Evolutionary conservation across 805 yeast species (phyloP).

Genomic region (Saturnispora galanensis): DNA sequence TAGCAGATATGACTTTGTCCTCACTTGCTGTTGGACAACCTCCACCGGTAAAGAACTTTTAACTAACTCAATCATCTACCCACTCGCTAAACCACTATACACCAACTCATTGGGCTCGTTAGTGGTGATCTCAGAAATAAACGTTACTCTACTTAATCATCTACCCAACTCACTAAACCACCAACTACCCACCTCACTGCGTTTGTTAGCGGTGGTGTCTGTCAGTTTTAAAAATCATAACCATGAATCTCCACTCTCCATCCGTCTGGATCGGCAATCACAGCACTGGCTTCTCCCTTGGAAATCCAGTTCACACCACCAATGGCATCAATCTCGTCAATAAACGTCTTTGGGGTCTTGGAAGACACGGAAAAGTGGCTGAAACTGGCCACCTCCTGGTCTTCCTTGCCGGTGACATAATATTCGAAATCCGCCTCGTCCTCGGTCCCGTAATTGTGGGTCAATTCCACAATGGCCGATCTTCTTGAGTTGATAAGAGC

Average conservation of each 20-base stretch:
- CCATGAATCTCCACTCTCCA: constrained; percentile 64
- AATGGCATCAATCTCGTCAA: constrained; percentile 36
- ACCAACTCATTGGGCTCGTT: no score
- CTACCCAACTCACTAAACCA: no score
- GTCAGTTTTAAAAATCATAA: constrained; percentile 18
- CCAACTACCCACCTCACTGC: no score
- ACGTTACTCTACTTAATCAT: no score
- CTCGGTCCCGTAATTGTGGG: constrained; percentile 96
- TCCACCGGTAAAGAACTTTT: no score
- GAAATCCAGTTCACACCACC: constrained; percentile 44
- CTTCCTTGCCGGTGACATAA: constrained; percentile 64
- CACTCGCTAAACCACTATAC: no score
- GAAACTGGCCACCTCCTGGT: constrained; percentile 58
- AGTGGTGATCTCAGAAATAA: no score
- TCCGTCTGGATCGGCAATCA: constrained; percentile 83
- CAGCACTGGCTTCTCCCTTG: constrained; percentile 53
- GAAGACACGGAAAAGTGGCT: constrained; percentile 77
- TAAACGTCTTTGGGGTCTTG: constrained; percentile 48
- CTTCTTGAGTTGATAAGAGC: constrained; percentile 29
- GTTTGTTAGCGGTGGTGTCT: background rate
- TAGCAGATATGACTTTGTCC: no score
- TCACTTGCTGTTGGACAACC: no score
- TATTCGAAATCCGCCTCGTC: constrained; percentile 61
- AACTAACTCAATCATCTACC: no score
- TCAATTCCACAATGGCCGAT: constrained; percentile 76